phyloP scores from a whole-genome alignment of 108 stramenopile genomes.

The Pseudonitzschia delicatissima region DNA sequence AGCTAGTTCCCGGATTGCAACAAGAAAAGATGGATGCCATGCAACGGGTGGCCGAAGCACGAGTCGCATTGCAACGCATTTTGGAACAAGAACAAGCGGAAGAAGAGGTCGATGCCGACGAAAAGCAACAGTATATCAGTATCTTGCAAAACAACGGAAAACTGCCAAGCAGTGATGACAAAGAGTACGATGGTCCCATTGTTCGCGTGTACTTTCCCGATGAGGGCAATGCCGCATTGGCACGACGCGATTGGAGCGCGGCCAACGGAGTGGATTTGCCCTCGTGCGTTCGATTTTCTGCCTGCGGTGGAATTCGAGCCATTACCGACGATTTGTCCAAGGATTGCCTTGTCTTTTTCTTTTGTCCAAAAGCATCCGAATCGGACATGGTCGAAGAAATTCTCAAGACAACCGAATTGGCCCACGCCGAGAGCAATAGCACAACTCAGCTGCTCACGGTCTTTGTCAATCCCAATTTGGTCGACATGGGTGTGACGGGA shows the following conservation, averaged over 20 bases:
- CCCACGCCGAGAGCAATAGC: conserved; percentile 22
- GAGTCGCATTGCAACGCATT: conserved; percentile 47
- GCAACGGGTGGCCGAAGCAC: conserved; percentile 53
- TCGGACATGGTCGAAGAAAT: conserved; percentile 62
- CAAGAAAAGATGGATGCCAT: conserved; percentile 53
- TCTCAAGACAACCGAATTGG: conserved; percentile 37
- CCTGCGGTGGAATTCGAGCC: conserved; percentile 67
- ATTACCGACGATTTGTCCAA: conserved; percentile 36
- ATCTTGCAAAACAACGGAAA: conserved; percentile 54
- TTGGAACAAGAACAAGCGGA: not conserved
- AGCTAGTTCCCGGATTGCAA: conserved; percentile 57
- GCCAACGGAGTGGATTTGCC: conserved; percentile 46
- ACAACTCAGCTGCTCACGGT: conserved; percentile 58
- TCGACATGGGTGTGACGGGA: conserved; percentile 95
- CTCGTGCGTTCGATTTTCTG: conserved; percentile 65
- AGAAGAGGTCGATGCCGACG: conserved; percentile 22
- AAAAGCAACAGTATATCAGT: conserved; percentile 11
- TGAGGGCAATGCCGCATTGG: conserved; percentile 89
- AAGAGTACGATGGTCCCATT: conserved; percentile 49
- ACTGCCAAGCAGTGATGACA: conserved; percentile 16
- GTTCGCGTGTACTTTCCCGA: conserved; percentile 90
- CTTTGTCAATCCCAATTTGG: conserved; percentile 89
- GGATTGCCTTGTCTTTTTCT: conserved; percentile 64
- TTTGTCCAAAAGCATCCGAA: conserved; percentile 84
- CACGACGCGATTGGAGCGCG: conserved; percentile 77